Evolutionary conservation across 1,139 yeast species (phyloP), one percentile per base, ranked within the genome.

Genomic region (Candida glucosophila): DNA sequence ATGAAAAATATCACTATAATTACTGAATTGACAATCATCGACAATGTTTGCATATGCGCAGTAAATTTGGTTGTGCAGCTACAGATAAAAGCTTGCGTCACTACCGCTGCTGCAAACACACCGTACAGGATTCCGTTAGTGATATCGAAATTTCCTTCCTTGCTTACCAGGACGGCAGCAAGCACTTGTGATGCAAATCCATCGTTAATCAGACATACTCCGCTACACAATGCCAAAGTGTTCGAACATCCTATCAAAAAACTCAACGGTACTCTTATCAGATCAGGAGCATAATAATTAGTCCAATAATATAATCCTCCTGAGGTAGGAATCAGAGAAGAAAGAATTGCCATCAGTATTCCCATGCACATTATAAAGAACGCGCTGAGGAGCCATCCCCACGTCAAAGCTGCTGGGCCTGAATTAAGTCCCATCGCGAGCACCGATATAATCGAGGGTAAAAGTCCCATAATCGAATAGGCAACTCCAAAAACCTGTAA

Each of bases 371-470:
- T 44, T 31, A 76, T 66, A 33, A 73, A 73, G 28, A 60, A 35
- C 5, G 69, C 68, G 17, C 73, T 67, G 25, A 62, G 55, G 27
- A 73, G 55, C 79, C 81, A 76, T 29, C 81, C 79, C 79, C 81
- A 76, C 16, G 73, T 62, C 13, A 70, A 58, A 4, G 74, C 67
- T 10, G 65, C 71, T 3, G 74, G 67, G 3, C 77, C 77, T 11
- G 73, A 70, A 5, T 63, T 44, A 29, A 61, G 33, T 4, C 47
- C 52, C 4, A 32, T 38, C 14, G 44, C 40, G 12, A 47, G 26
- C 12, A 44, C 44, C 8, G 65, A 50, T 3, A 67, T 57, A 22
- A 66, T 63, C 19, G 68, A 60, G 4, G 73, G 72, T 14, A 67
- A 48, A 27, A 67, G 43, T 14, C 70, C 72, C 73, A 67, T 67